Evolutionary conservation across 352 stramenopile species (phyloP).

Genomic region (Phytopythium delawarense): DNA sequence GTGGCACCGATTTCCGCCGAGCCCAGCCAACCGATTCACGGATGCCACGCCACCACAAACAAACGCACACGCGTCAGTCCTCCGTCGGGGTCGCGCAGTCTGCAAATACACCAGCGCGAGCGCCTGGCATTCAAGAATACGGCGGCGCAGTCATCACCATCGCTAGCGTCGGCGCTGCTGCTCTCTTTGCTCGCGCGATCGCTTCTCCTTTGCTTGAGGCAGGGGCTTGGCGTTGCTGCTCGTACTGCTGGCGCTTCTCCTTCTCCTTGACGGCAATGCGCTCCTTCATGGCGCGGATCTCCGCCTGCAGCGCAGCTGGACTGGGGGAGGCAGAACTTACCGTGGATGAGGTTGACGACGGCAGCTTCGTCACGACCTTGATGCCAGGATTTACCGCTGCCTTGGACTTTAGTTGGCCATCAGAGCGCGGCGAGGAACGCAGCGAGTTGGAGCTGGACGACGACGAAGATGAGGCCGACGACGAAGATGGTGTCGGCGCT

Average conservation of each 20-base stretch:
- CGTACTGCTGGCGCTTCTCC: constrained; percentile 10
- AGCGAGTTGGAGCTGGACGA: constrained; percentile 4
- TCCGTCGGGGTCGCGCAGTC: background rate
- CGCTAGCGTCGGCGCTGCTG: background rate
- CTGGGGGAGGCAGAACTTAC: background rate
- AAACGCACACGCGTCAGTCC: constrained; percentile 7
- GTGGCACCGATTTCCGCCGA: background rate
- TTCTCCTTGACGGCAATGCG: constrained; percentile 25
- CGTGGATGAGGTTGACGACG: background rate
- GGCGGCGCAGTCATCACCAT: constrained; percentile 3
- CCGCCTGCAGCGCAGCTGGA: constrained; percentile 8
- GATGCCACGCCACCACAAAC: constrained; percentile 4
- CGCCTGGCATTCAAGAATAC: constrained; percentile 1
- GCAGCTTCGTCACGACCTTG: background rate
- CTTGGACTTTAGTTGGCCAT: background rate
- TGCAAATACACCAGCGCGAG: background rate
- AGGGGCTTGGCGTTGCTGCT: background rate
- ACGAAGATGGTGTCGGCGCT: background rate
- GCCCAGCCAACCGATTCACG: background rate
- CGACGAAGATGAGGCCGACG: constrained; percentile 13
- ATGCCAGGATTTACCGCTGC: background rate
- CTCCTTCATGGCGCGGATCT: constrained; percentile 27
- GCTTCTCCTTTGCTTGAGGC: background rate
- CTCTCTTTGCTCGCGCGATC: background rate
- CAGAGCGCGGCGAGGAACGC: background rate